Conservation (phyloP, 129 eudicot genomes). For the Flaveria sonorensis region DNA sequence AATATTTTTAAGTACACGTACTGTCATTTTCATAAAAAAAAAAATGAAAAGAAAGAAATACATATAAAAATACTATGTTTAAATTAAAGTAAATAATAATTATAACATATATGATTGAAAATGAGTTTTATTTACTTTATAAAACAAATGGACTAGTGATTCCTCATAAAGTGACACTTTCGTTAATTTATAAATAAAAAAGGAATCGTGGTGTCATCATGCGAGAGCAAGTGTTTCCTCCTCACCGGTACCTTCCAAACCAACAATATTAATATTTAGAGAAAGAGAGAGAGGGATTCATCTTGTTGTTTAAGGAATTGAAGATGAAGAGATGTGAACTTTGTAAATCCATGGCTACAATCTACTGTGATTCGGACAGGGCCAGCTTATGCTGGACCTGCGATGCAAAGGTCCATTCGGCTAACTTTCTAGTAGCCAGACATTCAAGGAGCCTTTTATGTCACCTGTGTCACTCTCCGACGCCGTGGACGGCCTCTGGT, state of each 20-base stretch:
- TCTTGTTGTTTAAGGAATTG: background rate
- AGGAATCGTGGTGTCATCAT: conserved; percentile 31
- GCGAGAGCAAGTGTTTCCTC: conserved; percentile 28
- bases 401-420: conserved; percentile 73
- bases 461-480: conserved; percentile 55
- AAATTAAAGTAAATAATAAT: too few species aligned
- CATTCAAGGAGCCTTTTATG: conserved; percentile 63
- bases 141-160: background rate
- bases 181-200: conserved; percentile 24
- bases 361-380: conserved; percentile 70
- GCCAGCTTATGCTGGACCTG: conserved; percentile 79
- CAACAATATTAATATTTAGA: background rate
- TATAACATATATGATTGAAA: too few species aligned
- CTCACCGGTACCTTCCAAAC: conserved; percentile 4
- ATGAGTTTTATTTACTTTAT: too few species aligned
- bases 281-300: background rate
- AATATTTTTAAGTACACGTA: too few species aligned
- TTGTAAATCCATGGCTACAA: conserved; percentile 55
- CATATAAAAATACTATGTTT: too few species aligned
- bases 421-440: conserved; percentile 70
- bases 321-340: conserved; percentile 63
- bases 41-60: too few species aligned
- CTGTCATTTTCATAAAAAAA: too few species aligned
- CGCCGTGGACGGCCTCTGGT: conserved; percentile 67
- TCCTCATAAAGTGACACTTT: conserved; percentile 24